phyloP scores from a whole-genome alignment of 2,329 filamentous ascomycete genomes.

The Drechmeria coniospora region DNA sequence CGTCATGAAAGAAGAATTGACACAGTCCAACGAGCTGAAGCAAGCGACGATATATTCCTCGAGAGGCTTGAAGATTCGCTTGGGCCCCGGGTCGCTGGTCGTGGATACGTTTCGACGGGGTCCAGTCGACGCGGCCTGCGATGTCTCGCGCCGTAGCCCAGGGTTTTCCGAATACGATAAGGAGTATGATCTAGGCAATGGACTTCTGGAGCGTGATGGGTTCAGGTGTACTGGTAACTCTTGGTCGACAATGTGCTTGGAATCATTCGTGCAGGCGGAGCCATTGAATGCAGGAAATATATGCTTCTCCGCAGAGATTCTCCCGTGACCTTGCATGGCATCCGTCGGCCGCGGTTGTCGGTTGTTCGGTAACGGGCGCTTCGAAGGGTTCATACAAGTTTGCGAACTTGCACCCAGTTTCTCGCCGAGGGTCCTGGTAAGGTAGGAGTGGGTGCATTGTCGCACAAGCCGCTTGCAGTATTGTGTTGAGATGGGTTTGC shows the following conservation, averaged over 20 bases:
- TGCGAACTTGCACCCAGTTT: slow-evolving; percentile 2
- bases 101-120: slow-evolving; percentile 6
- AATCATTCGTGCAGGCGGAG: too few relatives aligned
- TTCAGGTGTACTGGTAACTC: slow-evolving; percentile 21
- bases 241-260: slow-evolving; percentile 20
- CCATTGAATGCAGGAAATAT: not conserved
- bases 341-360: slow-evolving; percentile 3
- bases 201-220: slow-evolving; percentile 9
- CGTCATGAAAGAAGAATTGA: slow-evolving; percentile 64
- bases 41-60: slow-evolving; percentile 62
- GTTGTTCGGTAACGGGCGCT: slow-evolving; percentile 3
- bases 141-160: slow-evolving; percentile 7
- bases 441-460: slow-evolving; percentile 17
- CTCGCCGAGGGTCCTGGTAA: slow-evolving; percentile 12
- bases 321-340: slow-evolving; percentile 1
- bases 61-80: slow-evolving; percentile 55
- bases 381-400: slow-evolving; percentile 1
- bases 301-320: not conserved
- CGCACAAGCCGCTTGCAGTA: slow-evolving; percentile 17
- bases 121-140: slow-evolving; percentile 4
- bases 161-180: slow-evolving; percentile 28
- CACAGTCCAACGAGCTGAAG: slow-evolving; percentile 51
- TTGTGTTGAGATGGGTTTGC: slow-evolving; percentile 14
- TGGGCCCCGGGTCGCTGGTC: slow-evolving; percentile 22
- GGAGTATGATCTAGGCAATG: slow-evolving; percentile 23